Conservation (phyloP, 805 yeast genomes). For the Blastobotrys chiropterorum region DNA sequence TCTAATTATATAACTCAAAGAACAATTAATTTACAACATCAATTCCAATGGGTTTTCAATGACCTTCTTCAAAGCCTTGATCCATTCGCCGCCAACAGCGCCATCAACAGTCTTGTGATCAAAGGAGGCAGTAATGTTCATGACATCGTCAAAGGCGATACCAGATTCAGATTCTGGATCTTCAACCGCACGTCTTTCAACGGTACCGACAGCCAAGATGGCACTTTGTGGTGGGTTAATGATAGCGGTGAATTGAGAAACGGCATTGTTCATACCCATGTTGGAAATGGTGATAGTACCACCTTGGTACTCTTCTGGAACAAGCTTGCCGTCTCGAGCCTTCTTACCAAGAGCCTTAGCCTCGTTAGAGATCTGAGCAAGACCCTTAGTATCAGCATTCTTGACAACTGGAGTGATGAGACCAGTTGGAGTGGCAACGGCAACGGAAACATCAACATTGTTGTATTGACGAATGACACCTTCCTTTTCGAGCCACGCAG, state of each 20-base stretch:
- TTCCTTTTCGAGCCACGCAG: conserved; percentile 86
- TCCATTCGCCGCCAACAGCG: conserved; percentile 95
- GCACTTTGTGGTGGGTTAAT: conserved; percentile 97
- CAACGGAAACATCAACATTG: conserved; percentile 94
- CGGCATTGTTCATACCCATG: conserved; percentile 98
- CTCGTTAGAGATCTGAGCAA: conserved; percentile 70
- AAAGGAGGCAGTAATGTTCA: conserved; percentile 91
- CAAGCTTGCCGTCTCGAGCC: conserved; percentile 88
- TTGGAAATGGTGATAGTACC: conserved; percentile 98
- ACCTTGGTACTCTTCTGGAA: conserved; percentile 98
- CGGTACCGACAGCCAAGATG: conserved; percentile 90
- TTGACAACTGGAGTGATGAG: conserved; percentile 93
- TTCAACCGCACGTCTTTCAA: conserved; percentile 86
- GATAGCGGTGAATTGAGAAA: conserved; percentile 87
- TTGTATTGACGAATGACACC: conserved; percentile 88
- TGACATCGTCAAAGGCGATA: conserved; percentile 83
- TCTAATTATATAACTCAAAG: background rate
- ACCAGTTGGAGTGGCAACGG: conserved; percentile 98
- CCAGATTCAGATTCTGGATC: conserved; percentile 89
- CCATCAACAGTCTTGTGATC: conserved; percentile 98
- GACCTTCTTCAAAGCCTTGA: conserved; percentile 84
- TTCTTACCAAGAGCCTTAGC: conserved; percentile 92
- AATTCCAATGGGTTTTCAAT: conserved; percentile 95
- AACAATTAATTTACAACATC: conserved; percentile 48
- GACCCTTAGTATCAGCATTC: conserved; percentile 82